These are phyloP conservation scores for Leishmania lainsoni DNA, from an alignment of 208 protist genomes.

Conservation along the genomic window DNA sequence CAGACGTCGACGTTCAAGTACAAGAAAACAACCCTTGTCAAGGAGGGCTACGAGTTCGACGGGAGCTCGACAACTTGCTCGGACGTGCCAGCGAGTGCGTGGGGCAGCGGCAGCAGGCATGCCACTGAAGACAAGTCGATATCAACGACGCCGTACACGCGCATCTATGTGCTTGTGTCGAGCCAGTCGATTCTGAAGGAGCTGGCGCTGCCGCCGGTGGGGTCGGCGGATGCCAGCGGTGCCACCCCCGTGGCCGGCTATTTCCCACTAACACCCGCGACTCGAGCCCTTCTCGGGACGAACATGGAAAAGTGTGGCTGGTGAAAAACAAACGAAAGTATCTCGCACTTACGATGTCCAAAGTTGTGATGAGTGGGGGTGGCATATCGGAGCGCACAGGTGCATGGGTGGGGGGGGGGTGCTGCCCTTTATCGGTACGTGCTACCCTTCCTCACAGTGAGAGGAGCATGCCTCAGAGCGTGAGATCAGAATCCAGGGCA, in stretches of 20 bases:
- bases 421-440: neutral
- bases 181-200: constrained; percentile 25
- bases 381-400: neutral
- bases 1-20: constrained; percentile 67
- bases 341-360: neutral
- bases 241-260: constrained; percentile 20
- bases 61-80: constrained; percentile 10
- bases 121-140: neutral
- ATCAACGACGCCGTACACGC: constrained; percentile 5
- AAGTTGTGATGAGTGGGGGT: neutral
- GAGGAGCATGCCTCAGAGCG: neutral
- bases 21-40: constrained; percentile 36
- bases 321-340: constrained; percentile 8
- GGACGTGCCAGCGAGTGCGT: neutral
- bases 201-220: constrained; percentile 12
- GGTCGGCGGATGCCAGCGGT: neutral
- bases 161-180: constrained; percentile 51
- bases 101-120: neutral
- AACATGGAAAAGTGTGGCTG: constrained; percentile 48
- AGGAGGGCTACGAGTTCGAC: constrained; percentile 45
- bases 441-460: neutral
- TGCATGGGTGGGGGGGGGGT: neutral
- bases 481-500: too few species aligned
- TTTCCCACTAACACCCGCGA: constrained; percentile 40
- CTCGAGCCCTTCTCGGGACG: constrained; percentile 30